Evolutionary conservation across 2,329 filamentous ascomycete species (phyloP), one percentile per base, ranked within the genome.

Genomic region (Fusarium odoratissimum): DNA sequence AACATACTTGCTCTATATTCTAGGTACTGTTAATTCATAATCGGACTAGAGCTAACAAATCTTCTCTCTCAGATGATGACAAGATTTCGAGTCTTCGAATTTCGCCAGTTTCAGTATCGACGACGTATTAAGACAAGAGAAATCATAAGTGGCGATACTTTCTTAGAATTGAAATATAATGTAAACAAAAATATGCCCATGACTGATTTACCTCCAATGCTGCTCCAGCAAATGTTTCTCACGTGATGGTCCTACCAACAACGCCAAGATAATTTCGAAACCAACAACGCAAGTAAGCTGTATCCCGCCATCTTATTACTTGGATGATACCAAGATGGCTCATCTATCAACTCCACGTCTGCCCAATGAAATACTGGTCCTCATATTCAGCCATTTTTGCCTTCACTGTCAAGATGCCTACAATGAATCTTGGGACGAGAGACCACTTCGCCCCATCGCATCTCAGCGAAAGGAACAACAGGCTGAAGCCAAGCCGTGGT

Each of bases 371-470:
- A 12, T 42, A 1, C 8, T 55, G 1, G 8, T 8, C 0, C 31
- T 45, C 2, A 67, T 70, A 12, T 48, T 59, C 28, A 9, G n/a
- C 28, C 21, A 48, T 8, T 51, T 63, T n/a, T 70, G 58, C 6
- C 45, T 58, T 2, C 67, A 60, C 23, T 67, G 62, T 11, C 48
- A 59, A 19, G 45, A 44, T 11, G 38, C 30, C 11, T 45, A 45
- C 28, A 45, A 17, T 28, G 30, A 49, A 8, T 21, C 58, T 19
- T 60, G 58, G 37, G 28, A 58, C 16, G 10, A n/a, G 6, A 63
- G 67, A 10, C 64, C 62, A 9, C 17, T 57, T 25, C 38, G 2
- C 11, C 9, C 10, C 8, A 10, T 23, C 9, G 3, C 16, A 31
- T 28, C 13, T 13, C 3, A 1, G 5, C 21, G 3, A 21, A 6